phyloP scores from a whole-genome alignment of 768 basidiomycete genomes.

The Tylopilus vinaceipallidus region DNA sequence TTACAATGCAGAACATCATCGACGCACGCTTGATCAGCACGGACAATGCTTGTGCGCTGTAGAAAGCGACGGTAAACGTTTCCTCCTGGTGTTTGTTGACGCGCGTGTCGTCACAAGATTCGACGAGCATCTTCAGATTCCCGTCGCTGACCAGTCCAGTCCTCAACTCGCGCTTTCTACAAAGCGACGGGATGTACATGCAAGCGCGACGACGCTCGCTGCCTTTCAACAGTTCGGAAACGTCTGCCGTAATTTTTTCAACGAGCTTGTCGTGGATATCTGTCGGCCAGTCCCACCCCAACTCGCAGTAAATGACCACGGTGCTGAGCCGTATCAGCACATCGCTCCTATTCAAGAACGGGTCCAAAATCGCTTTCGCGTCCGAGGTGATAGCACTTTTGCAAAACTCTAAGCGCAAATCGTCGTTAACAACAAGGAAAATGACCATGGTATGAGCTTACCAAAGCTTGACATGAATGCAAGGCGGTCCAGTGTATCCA shows the following conservation, averaged over 20 bases:
- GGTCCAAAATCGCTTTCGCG: slow-evolving; percentile 9
- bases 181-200: slow-evolving; percentile 29
- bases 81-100: slow-evolving; percentile 13
- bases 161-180: slow-evolving; percentile 17
- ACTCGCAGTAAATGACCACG: slow-evolving; percentile 25
- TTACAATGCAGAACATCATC: neutral
- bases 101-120: slow-evolving; percentile 14
- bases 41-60: slow-evolving; percentile 27
- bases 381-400: slow-evolving; percentile 6
- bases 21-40: slow-evolving; percentile 25
- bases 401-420: slow-evolving; percentile 11
- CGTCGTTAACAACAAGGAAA: neutral
- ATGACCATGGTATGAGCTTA: neutral
- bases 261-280: slow-evolving; percentile 2
- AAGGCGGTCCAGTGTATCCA: slow-evolving; percentile 26
- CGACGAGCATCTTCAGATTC: slow-evolving; percentile 20
- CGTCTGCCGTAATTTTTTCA: slow-evolving; percentile 6
- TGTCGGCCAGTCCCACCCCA: slow-evolving; percentile 21
- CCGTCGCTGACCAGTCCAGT: slow-evolving; percentile 11
- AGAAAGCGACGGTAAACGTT: slow-evolving; percentile 18
- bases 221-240: slow-evolving; percentile 16
- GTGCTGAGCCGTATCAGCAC: slow-evolving; percentile 24
- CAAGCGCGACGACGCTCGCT: slow-evolving; percentile 22
- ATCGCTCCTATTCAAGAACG: slow-evolving; percentile 16
- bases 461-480: slow-evolving; percentile 32